A percentile compares a stretch with the other conserved stretches of the same genome.
Conservation (phyloP, 73 alveolate species). For the Paramecium octaurelia region DNA sequence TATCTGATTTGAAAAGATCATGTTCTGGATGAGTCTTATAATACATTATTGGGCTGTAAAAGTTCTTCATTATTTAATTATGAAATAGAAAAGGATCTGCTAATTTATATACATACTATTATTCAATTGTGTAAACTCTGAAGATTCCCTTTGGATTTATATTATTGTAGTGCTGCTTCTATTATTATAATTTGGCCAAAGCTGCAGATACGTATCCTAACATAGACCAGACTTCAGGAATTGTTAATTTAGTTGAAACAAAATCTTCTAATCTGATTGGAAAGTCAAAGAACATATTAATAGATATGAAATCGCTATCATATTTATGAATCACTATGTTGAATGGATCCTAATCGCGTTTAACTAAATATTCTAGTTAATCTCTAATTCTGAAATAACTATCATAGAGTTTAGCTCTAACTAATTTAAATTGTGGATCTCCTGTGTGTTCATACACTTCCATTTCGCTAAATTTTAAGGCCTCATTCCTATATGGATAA, state of each 20-base stretch:
- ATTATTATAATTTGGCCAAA: background rate
- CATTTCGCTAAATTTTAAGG: conserved; percentile 6
- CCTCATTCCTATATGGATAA: conserved; percentile 2
- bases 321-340: background rate
- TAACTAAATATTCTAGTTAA: background rate
- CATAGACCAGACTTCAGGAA: conserved; percentile 1
- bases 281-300: background rate
- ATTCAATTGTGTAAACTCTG: background rate
- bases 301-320: background rate
- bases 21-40: background rate
- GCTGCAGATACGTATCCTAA: background rate
- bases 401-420: background rate
- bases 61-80: background rate
- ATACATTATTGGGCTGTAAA: background rate
- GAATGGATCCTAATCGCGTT: background rate
- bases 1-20: conserved; percentile 6
- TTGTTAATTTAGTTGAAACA: background rate
- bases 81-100: background rate
- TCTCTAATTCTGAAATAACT: background rate
- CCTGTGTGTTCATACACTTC: conserved; percentile 35
- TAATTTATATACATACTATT: background rate
- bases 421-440: conserved; percentile 2
- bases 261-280: background rate
- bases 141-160: conserved; percentile 32
- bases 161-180: background rate